These are phyloP conservation scores for Dendrobium nobile DNA, from an alignment of 106 monocot species.

Conservation along the genomic window DNA sequence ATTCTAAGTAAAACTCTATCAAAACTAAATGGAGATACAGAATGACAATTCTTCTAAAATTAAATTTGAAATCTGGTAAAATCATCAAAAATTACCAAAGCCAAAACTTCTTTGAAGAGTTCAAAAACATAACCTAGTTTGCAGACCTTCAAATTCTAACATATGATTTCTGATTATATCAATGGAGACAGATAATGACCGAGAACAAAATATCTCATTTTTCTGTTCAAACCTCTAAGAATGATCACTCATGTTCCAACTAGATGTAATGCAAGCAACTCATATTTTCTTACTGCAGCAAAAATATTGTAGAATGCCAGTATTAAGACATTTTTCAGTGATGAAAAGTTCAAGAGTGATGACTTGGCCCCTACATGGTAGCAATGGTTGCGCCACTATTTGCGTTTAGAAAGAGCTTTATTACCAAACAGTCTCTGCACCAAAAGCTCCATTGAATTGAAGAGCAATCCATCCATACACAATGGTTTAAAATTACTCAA, in stretches of 20 bases:
- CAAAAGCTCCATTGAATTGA: too few species aligned
- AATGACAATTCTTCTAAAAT: not conserved
- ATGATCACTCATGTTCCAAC: not conserved
- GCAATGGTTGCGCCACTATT: too few species aligned
- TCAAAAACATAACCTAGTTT: not conserved
- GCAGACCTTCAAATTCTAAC: not conserved
- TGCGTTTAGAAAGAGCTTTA: too few species aligned
- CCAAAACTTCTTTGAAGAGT: not conserved
- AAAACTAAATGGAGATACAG: not conserved
- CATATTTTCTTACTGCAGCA: not conserved
- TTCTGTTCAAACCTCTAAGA: conserved; percentile 1
- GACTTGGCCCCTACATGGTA: too few species aligned
- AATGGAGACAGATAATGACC: not conserved
- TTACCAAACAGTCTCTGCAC: too few species aligned
- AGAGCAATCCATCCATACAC: too few species aligned
- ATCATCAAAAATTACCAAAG: not conserved
- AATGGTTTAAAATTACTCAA: too few species aligned
- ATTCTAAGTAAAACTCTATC: not conserved
- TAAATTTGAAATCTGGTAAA: not conserved
- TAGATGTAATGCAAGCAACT: not conserved
- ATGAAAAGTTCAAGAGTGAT: too few species aligned
- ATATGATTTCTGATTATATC: too few species aligned
- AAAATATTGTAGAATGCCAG: not conserved
- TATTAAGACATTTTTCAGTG: too few species aligned
- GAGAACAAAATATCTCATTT: not conserved